A percentile compares a stretch with the other conserved stretches of the same genome.
These are phyloP conservation scores for Aureobasidium subglaciale DNA, from an alignment of 2,329 filamentous ascomycete genomes.

Conservation along the genomic window DNA sequence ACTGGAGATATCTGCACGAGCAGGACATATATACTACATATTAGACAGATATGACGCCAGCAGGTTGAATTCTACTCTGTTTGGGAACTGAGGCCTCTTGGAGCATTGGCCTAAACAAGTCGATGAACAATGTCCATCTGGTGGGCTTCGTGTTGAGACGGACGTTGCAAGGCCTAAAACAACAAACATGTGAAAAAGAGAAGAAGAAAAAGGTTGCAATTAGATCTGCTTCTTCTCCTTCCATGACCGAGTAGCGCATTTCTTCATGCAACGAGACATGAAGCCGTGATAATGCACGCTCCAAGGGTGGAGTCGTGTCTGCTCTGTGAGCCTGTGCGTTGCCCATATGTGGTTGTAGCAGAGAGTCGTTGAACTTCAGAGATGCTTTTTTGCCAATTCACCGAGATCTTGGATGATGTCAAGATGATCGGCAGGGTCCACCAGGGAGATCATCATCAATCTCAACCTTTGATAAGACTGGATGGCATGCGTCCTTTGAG, in stretches of 20 bases:
- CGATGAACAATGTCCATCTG: neutral
- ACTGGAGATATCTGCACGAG: neutral
- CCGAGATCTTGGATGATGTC: constrained; percentile 5
- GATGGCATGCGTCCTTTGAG: too few species aligned
- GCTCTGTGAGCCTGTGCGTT: neutral
- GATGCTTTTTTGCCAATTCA: neutral
- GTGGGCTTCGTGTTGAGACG: neutral
- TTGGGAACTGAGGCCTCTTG: neutral
- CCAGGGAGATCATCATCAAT: neutral
- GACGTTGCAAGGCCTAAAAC: neutral
- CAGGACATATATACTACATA: neutral
- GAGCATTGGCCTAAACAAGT: neutral
- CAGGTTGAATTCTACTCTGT: neutral
- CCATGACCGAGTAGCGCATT: too few species aligned
- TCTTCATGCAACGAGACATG: neutral
- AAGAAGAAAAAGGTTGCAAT: neutral
- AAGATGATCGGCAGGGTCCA: neutral
- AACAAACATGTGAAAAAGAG: neutral
- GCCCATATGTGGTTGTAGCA: neutral
- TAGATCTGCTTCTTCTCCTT: neutral
- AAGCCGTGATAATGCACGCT: neutral
- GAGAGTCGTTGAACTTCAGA: neutral
- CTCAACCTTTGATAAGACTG: neutral
- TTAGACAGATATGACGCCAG: neutral
- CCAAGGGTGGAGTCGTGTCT: neutral